phyloP scores from a whole-genome alignment of 2,329 filamentous ascomycete species.

The Zarea fungicola region DNA sequence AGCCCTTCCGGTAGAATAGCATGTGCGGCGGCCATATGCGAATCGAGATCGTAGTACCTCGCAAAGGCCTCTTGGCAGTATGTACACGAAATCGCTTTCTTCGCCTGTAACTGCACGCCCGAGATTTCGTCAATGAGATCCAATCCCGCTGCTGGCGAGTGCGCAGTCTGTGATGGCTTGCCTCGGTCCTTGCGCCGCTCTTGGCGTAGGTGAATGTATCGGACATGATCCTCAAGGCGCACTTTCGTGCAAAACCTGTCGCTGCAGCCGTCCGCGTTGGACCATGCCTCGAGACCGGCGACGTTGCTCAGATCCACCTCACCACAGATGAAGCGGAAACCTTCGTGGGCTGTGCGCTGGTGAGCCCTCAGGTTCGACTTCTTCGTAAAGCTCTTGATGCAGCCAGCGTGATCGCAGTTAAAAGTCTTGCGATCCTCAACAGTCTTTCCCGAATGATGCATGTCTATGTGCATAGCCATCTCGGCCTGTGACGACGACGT shows the following conservation, averaged over 20 bases:
- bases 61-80: constrained; percentile 43
- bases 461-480: constrained; percentile 72
- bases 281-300: constrained; percentile 60
- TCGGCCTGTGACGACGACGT: constrained; percentile 62
- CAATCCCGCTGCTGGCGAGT: neutral
- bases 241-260: constrained; percentile 71
- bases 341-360: constrained; percentile 70
- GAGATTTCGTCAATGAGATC: constrained; percentile 40
- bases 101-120: constrained; percentile 34
- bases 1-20: constrained; percentile 18
- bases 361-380: constrained; percentile 80
- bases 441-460: constrained; percentile 61
- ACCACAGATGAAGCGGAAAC: constrained; percentile 74
- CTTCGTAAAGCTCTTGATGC: constrained; percentile 73
- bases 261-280: constrained; percentile 64
- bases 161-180: constrained; percentile 11
- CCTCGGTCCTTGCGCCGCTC: constrained; percentile 34
- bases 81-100: constrained; percentile 40
- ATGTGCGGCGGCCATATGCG: constrained; percentile 36
- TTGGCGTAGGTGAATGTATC: constrained; percentile 70
- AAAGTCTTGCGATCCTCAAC: constrained; percentile 61
- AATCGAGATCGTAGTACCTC: constrained; percentile 45
- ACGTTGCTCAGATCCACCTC: constrained; percentile 54
- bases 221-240: constrained; percentile 77
- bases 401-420: constrained; percentile 62